Conservation (phyloP, 768 basidiomycete genomes). For the Crepidotus variabilis region DNA sequence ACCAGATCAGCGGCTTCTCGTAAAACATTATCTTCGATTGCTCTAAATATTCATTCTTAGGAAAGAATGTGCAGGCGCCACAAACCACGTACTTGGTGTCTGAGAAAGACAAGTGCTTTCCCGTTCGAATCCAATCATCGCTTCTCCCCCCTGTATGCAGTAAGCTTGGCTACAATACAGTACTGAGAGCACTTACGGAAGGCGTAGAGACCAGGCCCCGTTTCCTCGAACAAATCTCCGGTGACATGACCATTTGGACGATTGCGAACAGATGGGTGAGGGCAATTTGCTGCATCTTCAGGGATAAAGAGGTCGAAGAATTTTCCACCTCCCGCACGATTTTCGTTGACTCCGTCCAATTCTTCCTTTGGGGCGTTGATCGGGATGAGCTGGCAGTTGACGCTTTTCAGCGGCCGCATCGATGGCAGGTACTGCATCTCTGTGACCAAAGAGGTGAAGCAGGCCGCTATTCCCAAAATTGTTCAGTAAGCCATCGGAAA, state of each 20-base stretch:
- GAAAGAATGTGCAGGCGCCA: neutral
- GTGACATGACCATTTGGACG: conserved; percentile 65
- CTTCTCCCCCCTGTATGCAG: conserved; percentile 43
- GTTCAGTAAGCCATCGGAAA: neutral
- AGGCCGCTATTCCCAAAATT: neutral
- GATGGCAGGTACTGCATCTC: conserved; percentile 3
- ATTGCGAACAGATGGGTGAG: conserved; percentile 44
- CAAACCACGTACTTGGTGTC: conserved; percentile 52
- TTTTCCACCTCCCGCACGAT: conserved; percentile 32
- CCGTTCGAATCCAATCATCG: conserved; percentile 74
- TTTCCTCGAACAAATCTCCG: conserved; percentile 62
- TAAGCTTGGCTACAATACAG: neutral
- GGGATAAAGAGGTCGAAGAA: conserved; percentile 60
- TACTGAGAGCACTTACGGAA: conserved; percentile 23
- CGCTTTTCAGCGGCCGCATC: conserved; percentile 9
- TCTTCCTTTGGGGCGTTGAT: conserved; percentile 2
- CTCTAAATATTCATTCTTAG: conserved; percentile 11
- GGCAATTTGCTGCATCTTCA: conserved; percentile 55
- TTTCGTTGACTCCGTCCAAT: conserved; percentile 29
- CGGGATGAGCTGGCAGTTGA: conserved; percentile 23
- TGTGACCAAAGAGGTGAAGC: conserved; percentile 5
- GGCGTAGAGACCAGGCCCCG: conserved; percentile 42
- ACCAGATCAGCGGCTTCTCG: conserved; percentile 24
- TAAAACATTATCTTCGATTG: conserved; percentile 29
- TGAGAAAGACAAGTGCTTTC: conserved; percentile 55